Base-by-base conservation (phyloP, 2,329 filamentous ascomycete genomes). In the Ceratocystis cacaofunesta region DNA sequence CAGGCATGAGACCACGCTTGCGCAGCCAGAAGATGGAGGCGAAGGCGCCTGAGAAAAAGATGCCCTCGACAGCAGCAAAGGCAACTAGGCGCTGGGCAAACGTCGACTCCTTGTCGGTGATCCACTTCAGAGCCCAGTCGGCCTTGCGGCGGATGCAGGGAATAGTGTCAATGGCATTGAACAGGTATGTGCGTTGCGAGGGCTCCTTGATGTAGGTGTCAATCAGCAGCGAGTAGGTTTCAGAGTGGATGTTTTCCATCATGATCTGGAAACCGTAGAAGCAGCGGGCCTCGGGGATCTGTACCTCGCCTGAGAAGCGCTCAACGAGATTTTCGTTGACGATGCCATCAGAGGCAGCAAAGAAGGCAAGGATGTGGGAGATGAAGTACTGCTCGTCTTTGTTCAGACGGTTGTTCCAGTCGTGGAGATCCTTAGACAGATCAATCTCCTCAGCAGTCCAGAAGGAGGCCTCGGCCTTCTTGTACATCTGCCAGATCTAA, bases 241-340 rank as follows among this genome's bases (percentile, higher is more conserved):
- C 94, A 17, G 94, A 96, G 84, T 99, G 94, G 73, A 99, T 96
- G 80, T 99, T 99, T 83, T 99, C 94, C 90, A 99, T 97, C 94
- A 99, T 99, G 81, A 97, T 97, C 81, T 99, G 94, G 85, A 99
- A 99, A 70, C 94, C 94, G 77, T 99, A 99, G 84, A 99, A 99
- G 86, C 94, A 99, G 73, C 94, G 91, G 69, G 94, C 94, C 79
- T 99, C 94, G 10, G 94, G 92, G 67, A 97, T 86, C 79, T 99
- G 94, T 36, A 99, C 92, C 78, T 99, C 94, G 70, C 85, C 87
- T 73, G 90, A 95, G 85, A 99, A 99, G 69, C 94, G 90, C 84
- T 97, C 92, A 68, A 99, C 86, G 28, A 99, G 83, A 82, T 99
- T 99, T 84, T 99, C 94, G 76, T 99, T 99, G 82, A 99, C 94